Conservation (phyloP, 257 asterid genomes). For the Anisodus acutangulus region DNA sequence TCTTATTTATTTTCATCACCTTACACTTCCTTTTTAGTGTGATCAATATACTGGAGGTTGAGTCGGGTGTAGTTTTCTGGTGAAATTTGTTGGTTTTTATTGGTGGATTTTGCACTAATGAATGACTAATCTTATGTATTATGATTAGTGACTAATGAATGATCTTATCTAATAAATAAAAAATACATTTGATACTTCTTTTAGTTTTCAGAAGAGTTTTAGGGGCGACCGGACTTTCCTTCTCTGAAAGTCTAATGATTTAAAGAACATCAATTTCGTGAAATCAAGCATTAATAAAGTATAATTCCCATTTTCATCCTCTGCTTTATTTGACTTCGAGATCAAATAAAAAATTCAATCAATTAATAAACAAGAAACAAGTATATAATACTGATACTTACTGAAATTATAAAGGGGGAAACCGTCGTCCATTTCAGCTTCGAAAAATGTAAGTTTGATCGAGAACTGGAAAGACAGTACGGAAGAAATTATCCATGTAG, state of each 20-base stretch:
- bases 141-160: not conserved
- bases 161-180: not conserved
- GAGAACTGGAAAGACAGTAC: not conserved
- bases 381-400: not conserved
- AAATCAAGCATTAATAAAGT: not conserved
- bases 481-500: not conserved
- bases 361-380: too few species aligned
- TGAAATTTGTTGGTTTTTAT: slow-evolving; percentile 11
- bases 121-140: not conserved
- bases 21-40: not conserved
- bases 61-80: slow-evolving; percentile 20
- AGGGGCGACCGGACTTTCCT: too few species aligned
- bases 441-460: not conserved
- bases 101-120: slow-evolving; percentile 29
- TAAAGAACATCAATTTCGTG: not conserved
- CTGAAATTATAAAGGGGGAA: too few species aligned
- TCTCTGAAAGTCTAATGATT: not conserved
- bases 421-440: not conserved
- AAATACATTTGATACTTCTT: not conserved
- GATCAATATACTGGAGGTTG: not conserved
- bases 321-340: too few species aligned
- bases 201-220: too few species aligned
- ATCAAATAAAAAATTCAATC: not conserved
- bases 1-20: not conserved
- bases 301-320: not conserved